These are phyloP conservation scores for Arxiozyma bovina DNA, from an alignment of 1,139 yeast genomes.

Conservation along the genomic window DNA sequence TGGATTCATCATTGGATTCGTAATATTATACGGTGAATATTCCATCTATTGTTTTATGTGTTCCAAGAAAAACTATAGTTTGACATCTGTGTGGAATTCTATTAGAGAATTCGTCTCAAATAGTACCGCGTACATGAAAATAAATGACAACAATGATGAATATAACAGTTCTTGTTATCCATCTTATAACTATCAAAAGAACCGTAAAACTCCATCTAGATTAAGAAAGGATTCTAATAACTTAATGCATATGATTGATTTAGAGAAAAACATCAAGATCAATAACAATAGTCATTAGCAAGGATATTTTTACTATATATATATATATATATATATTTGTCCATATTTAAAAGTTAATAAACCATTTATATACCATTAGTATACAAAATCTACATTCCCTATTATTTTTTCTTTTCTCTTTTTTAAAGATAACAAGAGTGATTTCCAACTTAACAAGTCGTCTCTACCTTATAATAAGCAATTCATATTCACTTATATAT, in stretches of 20 bases:
- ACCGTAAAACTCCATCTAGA: not conserved
- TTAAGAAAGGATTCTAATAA: conserved; percentile 5
- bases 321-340: too few species aligned
- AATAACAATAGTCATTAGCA: not conserved
- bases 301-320: too few species aligned
- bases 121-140: not conserved
- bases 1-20: conserved; percentile 53
- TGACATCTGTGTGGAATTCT: not conserved
- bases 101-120: not conserved
- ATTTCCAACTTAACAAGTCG: not conserved
- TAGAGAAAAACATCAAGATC: conserved; percentile 1
- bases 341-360: too few species aligned
- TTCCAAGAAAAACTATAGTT: conserved; percentile 7
- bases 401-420: too few species aligned
- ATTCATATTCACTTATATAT: too few species aligned
- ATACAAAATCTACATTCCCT: not conserved
- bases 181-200: not conserved
- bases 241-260: conserved; percentile 1
- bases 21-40: conserved; percentile 55
- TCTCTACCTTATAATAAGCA: not conserved
- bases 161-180: not conserved
- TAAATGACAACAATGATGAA: not conserved
- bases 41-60: conserved; percentile 41
- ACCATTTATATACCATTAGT: not conserved
- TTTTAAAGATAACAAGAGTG: not conserved